These are phyloP conservation scores for Ottelia alismoides DNA, from an alignment of 106 monocot genomes.

Conservation along the genomic window DNA sequence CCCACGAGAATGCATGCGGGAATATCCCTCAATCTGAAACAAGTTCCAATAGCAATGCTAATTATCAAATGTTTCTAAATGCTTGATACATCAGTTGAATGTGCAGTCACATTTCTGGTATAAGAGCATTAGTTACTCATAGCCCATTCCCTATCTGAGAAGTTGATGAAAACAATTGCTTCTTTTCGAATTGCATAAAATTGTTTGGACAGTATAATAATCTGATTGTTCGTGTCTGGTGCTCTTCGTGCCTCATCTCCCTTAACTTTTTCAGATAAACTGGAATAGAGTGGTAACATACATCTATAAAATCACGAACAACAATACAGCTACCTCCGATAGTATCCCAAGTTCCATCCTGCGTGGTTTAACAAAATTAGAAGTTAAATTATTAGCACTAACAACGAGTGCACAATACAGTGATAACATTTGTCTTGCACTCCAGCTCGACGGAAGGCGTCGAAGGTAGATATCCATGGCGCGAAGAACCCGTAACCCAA, in stretches of 20 bases:
- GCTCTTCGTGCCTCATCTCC: slow-evolving; percentile 16
- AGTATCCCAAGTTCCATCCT: slow-evolving; percentile 97
- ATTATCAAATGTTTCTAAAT: no score
- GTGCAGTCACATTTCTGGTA: no score
- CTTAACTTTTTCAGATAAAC: slow-evolving; percentile 69
- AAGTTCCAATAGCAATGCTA: no score
- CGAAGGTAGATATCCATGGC: slow-evolving; percentile 83
- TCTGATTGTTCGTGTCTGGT: slow-evolving; percentile 52
- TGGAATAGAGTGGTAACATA: slow-evolving; percentile 77
- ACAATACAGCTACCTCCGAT: slow-evolving; percentile 88
- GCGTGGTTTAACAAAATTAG: not conserved
- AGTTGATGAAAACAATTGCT: no score
- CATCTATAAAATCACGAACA: slow-evolving; percentile 85
- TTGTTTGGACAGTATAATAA: no score
- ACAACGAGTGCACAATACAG: slow-evolving; percentile 25
- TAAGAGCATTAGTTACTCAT: no score
- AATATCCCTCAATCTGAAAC: slow-evolving; percentile 59
- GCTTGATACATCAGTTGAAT: no score
- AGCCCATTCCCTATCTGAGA: no score
- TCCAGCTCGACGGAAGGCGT: slow-evolving; percentile 55
- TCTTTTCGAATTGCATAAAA: no score
- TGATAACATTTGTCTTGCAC: slow-evolving; percentile 49
- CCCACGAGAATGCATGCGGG: slow-evolving; percentile 69
- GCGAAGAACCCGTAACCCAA: slow-evolving; percentile 80
- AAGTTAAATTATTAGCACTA: not conserved